These are phyloP conservation scores for Neopestalotiopsis sp. DNA, from an alignment of 2,329 filamentous ascomycete genomes.

Conservation along the genomic window DNA sequence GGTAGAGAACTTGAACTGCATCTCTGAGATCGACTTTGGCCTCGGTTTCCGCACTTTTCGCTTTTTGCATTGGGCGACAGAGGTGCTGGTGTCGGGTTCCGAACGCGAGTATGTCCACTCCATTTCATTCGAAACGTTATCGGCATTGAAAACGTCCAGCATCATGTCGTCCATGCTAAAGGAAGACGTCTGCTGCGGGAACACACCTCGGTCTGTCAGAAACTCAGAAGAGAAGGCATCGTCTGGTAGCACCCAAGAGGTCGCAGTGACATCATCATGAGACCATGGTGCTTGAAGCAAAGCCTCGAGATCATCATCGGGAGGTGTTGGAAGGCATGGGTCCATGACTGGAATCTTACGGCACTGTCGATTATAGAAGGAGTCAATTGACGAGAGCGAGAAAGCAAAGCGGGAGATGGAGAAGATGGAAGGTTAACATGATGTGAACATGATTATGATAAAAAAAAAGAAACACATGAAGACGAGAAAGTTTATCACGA, in stretches of 20 bases:
- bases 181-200: not conserved
- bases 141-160: not conserved
- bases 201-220: not conserved
- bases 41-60: not conserved
- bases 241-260: not conserved
- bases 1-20: conserved; percentile 15
- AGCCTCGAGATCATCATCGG: not conserved
- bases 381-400: not conserved
- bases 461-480: not conserved
- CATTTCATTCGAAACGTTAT: not conserved
- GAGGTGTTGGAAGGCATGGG: not conserved
- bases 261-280: not conserved
- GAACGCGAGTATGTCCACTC: conserved; percentile 1
- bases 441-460: not conserved
- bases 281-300: not conserved
- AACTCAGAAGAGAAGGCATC: not conserved
- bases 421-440: not conserved
- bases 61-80: not conserved
- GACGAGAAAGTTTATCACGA: not conserved
- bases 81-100: not conserved
- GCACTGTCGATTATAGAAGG: not conserved
- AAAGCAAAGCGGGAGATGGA: not conserved
- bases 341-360: not conserved
- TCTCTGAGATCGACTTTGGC: not conserved
- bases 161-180: conserved; percentile 10